These are phyloP conservation scores for Porogramme epimiltina DNA, from an alignment of 1,284 basidiomycete genomes.

Conservation along the genomic window DNA sequence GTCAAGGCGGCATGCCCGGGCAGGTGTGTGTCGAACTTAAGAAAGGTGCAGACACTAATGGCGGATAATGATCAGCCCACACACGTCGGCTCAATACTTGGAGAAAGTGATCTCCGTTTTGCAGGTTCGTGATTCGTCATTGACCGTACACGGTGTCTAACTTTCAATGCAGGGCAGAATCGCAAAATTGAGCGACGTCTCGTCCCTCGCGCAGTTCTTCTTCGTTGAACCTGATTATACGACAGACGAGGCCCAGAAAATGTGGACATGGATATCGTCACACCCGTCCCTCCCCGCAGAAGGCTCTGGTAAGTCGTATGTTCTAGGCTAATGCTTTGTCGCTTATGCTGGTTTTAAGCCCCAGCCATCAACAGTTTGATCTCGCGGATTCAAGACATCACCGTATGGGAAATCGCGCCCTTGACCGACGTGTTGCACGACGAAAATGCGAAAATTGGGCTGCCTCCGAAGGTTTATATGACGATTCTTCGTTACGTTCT, in stretches of 20 bases:
- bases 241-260: slow-evolving; percentile 53
- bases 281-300: no score
- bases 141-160: neutral
- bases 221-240: slow-evolving; percentile 69
- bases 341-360: slow-evolving; percentile 9
- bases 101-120: slow-evolving; percentile 57
- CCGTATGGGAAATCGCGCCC: slow-evolving; percentile 27
- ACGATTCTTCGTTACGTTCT: slow-evolving; percentile 74
- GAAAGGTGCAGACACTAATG: neutral
- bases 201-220: slow-evolving; percentile 69
- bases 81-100: slow-evolving; percentile 56
- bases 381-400: slow-evolving; percentile 7
- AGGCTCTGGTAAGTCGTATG: no score
- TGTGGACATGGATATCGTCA: slow-evolving; percentile 47
- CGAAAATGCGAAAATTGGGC: slow-evolving; percentile 40
- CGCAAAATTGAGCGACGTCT: slow-evolving; percentile 68
- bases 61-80: slow-evolving; percentile 38
- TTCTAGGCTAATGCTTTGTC: neutral
- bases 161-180: slow-evolving; percentile 60
- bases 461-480: slow-evolving; percentile 64
- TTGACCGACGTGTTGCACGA: slow-evolving; percentile 48
- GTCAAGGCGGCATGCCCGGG: slow-evolving; percentile 51
- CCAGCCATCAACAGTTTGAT: slow-evolving; percentile 16
- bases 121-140: slow-evolving; percentile 41
- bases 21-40: slow-evolving; percentile 32